Evolutionary conservation across 352 stramenopile species (phyloP), one percentile per base, ranked within the genome.

Genomic region (Globisporangium solare): DNA sequence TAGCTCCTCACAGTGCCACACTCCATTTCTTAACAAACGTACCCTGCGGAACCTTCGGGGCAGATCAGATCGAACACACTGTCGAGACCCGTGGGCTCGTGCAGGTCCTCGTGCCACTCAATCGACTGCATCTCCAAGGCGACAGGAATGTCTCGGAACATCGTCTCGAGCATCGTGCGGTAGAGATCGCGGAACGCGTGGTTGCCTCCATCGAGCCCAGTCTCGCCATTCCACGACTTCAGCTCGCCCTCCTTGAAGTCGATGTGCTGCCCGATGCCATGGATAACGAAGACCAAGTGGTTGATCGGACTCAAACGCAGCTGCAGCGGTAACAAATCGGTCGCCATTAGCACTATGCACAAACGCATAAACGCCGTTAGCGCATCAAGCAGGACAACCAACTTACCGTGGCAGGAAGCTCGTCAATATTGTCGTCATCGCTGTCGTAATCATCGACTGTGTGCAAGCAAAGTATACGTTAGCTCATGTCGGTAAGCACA

Each of bases 71-170:
- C 85, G 43, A 86, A 97, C 60, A 93, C 77, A 17, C 72, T 84
- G 60, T 95, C 85, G 10, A 95, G 66, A 7, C 85, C 85, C 7
- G 79, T 95, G 5, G 86, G 86, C 45, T 94, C 83, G 48, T 95
- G 83, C 8, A 96, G 70, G 31, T 93, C 82, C 68, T 94, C 85
- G 54, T 96, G 87, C 88, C 88, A 96, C 58, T 96, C 88, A 39
- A 96, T 94, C 10, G 81, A 93, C 40, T 95, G 85, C 71, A 94
- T 92, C 63, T 96, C 84, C 27, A 96, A 51, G 5, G 78, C 80
- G 2, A 94, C 54, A 3, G 86, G 85, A 17, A 96, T 86, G 52
- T 92, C 73, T 52, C 78, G 75, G 54, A 94, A 94, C 39, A 81
- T 88, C 1, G 79, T 89, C 58, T 92, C 80, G 6, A 91, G 66